Percentiles rank a stretch among this genome's conserved stretches.
phyloP scores from a whole-genome alignment of 371 early-diverging fungal species.

The Batrachochytrium dendrobatidis region DNA sequence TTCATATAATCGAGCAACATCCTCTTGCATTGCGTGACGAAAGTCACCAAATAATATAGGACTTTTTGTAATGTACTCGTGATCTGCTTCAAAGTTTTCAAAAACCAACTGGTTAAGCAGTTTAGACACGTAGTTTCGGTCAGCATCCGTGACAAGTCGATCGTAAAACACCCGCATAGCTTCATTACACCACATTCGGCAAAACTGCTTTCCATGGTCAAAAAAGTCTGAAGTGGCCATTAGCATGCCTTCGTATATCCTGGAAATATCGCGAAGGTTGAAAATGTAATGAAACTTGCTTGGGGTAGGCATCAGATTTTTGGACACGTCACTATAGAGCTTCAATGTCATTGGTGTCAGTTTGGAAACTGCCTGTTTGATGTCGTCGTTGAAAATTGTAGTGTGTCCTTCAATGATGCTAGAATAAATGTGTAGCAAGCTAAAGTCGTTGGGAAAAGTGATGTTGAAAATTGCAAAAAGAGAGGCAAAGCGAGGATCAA shows the following conservation, averaged over 20 bases:
- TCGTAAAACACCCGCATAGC: slow-evolving; percentile 49
- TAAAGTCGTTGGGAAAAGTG: slow-evolving; percentile 47
- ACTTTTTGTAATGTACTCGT: slow-evolving; percentile 38
- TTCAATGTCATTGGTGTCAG: slow-evolving; percentile 37
- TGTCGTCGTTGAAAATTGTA: slow-evolving; percentile 32
- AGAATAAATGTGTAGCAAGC: slow-evolving; percentile 41
- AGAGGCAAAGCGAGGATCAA: slow-evolving; percentile 50
- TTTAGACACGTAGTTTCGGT: slow-evolving; percentile 42
- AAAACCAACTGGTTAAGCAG: slow-evolving; percentile 40
- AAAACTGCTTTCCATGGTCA: slow-evolving; percentile 31
- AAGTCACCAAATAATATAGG: slow-evolving; percentile 54
- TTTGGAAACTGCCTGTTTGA: slow-evolving; percentile 27
- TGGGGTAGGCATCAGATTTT: slow-evolving; percentile 50
- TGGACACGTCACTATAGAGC: slow-evolving; percentile 41
- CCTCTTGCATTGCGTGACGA: slow-evolving; percentile 49
- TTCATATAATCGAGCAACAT: slow-evolving; percentile 44
- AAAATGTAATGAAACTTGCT: slow-evolving; percentile 57
- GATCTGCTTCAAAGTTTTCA: slow-evolving; percentile 43
- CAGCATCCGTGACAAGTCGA: slow-evolving; percentile 42
- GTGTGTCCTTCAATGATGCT: slow-evolving; percentile 46
- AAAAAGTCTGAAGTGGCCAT: slow-evolving; percentile 46
- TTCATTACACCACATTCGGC: slow-evolving; percentile 50
- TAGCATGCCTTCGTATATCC: slow-evolving; percentile 48
- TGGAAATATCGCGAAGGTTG: slow-evolving; percentile 54
- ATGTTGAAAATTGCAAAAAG: slow-evolving; percentile 52